Conservation (phyloP, 108 stramenopile genomes). For the Cyclotella sp. region DNA sequence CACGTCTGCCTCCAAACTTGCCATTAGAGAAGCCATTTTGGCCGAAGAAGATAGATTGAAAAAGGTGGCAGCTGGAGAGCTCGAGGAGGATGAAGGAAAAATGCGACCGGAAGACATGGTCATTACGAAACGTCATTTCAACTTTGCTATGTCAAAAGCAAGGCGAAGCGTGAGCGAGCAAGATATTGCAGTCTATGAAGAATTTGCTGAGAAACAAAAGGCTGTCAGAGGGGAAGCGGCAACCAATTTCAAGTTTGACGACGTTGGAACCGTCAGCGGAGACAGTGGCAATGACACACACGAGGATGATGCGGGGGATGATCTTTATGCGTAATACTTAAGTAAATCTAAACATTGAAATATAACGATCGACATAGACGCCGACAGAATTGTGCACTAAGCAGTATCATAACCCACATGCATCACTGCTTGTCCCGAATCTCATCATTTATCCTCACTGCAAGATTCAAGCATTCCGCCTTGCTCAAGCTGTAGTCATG, state of each 20-base stretch:
- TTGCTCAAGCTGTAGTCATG: slow-evolving; percentile 14
- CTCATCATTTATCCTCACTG: background rate
- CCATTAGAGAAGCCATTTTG: slow-evolving; percentile 91
- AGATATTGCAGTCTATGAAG: slow-evolving; percentile 88
- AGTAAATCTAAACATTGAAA: background rate
- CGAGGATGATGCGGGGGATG: slow-evolving; percentile 19
- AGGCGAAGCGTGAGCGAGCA: slow-evolving; percentile 89
- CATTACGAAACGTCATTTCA: slow-evolving; percentile 86
- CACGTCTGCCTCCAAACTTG: slow-evolving; percentile 95
- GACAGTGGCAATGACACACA: slow-evolving; percentile 17
- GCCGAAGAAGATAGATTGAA: slow-evolving; percentile 86
- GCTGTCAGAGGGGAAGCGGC: slow-evolving; percentile 43
- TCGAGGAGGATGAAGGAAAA: slow-evolving; percentile 88
- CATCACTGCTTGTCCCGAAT: background rate
- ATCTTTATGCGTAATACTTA: slow-evolving; percentile 24
- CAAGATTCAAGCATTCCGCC: slow-evolving; percentile 19
- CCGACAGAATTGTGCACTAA: background rate
- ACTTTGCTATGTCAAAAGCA: slow-evolving; percentile 90
- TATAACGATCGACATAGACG: background rate
- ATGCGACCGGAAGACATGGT: slow-evolving; percentile 77
- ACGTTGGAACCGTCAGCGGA: slow-evolving; percentile 9
- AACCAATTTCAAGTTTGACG: slow-evolving; percentile 44
- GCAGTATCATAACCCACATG: background rate
- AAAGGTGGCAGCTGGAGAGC: slow-evolving; percentile 84
- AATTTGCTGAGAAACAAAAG: slow-evolving; percentile 89